phyloP scores from a whole-genome alignment of 768 basidiomycete species.

The Lentinula lateritia region DNA sequence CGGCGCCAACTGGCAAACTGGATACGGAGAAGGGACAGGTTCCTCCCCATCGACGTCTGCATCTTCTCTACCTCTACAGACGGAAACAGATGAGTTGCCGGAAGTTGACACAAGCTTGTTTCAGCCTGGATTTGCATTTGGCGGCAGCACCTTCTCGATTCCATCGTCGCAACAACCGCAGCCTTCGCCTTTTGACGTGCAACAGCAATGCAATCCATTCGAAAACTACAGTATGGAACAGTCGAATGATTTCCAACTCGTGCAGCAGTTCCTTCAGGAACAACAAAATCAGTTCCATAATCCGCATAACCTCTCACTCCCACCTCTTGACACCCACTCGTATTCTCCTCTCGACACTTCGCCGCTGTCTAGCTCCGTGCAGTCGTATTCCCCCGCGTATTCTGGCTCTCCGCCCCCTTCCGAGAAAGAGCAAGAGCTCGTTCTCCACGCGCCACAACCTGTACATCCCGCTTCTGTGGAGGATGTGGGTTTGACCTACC shows the following conservation, averaged over 20 bases:
- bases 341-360: constrained; percentile 7
- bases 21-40: not conserved
- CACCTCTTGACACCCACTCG: constrained; percentile 2
- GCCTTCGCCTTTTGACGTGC: constrained; percentile 14
- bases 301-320: not conserved
- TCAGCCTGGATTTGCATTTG: constrained; percentile 31
- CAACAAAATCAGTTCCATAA: not conserved
- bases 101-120: constrained; percentile 45
- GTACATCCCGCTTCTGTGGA: not conserved
- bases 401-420: constrained; percentile 32
- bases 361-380: constrained; percentile 12
- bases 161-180: not conserved
- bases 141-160: constrained; percentile 18
- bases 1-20: not conserved
- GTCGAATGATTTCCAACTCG: not conserved
- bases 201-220: constrained; percentile 6
- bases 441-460: not conserved
- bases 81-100: constrained; percentile 43
- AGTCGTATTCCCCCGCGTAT: constrained; percentile 31
- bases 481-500: not conserved
- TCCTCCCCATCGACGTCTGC: not conserved
- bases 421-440: constrained; percentile 17
- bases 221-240: constrained; percentile 1
- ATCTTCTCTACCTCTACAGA: constrained; percentile 9
- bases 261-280: not conserved